Percentiles rank a stretch among this genome's conserved stretches.
Evolutionary conservation across 768 basidiomycete genomes (phyloP).

Genomic region (Kwoniella heveanensis): DNA sequence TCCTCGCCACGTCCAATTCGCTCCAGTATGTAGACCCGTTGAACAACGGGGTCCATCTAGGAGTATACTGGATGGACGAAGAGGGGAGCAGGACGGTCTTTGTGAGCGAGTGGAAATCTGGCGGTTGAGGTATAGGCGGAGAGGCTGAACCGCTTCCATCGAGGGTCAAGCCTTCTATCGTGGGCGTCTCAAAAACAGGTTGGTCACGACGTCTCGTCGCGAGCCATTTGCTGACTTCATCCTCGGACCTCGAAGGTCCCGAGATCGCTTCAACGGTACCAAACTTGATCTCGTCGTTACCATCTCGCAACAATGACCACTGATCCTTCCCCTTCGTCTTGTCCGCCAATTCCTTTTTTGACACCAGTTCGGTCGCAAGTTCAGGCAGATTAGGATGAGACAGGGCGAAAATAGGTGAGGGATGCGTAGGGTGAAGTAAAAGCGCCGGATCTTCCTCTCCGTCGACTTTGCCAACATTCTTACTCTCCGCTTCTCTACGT

Average conservation of each 20-base stretch:
- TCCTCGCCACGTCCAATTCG: slow-evolving; percentile 57
- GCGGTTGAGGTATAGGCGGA: slow-evolving; percentile 60
- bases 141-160: slow-evolving; percentile 17
- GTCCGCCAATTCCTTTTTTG: slow-evolving; percentile 45
- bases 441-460: slow-evolving; percentile 40
- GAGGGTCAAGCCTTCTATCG: slow-evolving; percentile 23
- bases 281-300: slow-evolving; percentile 63
- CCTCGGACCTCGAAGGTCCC: not conserved
- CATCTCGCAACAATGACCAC: slow-evolving; percentile 62
- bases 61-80: slow-evolving; percentile 28
- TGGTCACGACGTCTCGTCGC: slow-evolving; percentile 23
- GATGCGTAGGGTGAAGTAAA: slow-evolving; percentile 54
- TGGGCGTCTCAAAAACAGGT: slow-evolving; percentile 21
- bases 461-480: slow-evolving; percentile 1
- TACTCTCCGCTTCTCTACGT: slow-evolving; percentile 4
- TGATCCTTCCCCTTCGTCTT: slow-evolving; percentile 17
- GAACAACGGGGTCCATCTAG: slow-evolving; percentile 71
- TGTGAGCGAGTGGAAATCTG: slow-evolving; percentile 53
- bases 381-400: slow-evolving; percentile 59
- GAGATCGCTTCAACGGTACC: slow-evolving; percentile 7
- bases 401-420: slow-evolving; percentile 68
- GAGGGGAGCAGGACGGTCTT: slow-evolving; percentile 50
- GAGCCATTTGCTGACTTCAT: slow-evolving; percentile 22
- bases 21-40: slow-evolving; percentile 66
- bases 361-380: slow-evolving; percentile 54